Evolutionary conservation across 192 early-diverging fungal genomes (phyloP).

Genomic region (Piromyces sp.): DNA sequence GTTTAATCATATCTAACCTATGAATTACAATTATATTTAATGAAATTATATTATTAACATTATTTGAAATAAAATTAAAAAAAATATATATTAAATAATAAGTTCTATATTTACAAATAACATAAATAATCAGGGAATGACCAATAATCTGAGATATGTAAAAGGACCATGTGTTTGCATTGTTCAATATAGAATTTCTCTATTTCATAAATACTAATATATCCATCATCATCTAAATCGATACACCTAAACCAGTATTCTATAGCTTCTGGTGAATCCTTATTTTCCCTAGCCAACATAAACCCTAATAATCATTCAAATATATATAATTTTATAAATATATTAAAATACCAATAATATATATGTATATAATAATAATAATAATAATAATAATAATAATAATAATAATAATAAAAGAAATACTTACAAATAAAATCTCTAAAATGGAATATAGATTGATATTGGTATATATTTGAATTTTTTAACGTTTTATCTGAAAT

Average conservation of each 20-base stretch:
- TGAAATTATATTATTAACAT: not conserved
- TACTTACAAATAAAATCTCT: conserved; percentile 52
- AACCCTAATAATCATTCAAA: conserved; percentile 29
- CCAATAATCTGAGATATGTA: conserved; percentile 11
- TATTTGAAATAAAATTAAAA: no score
- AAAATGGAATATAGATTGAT: conserved; percentile 18
- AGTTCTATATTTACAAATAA: conserved; percentile 12
- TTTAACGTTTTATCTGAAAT: not conserved
- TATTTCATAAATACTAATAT: conserved; percentile 65
- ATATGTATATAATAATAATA: not conserved
- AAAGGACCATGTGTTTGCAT: conserved; percentile 32
- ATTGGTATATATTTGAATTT: not conserved
- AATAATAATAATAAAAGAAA: not conserved
- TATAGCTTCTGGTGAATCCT: conserved; percentile 34
- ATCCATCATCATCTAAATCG: conserved; percentile 78
- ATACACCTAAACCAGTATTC: conserved; percentile 88
- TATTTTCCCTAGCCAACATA: conserved; percentile 61
- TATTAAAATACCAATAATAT: no score
- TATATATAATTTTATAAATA: no score
- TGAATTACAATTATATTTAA: not conserved
- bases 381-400: no score
- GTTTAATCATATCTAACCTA: conserved; percentile 30
- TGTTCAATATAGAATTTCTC: conserved; percentile 76
- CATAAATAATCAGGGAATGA: conserved; percentile 34
- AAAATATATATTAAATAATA: no score